Evolutionary conservation across 306 rosid species (phyloP).

Genomic region (Neltuma alba): DNA sequence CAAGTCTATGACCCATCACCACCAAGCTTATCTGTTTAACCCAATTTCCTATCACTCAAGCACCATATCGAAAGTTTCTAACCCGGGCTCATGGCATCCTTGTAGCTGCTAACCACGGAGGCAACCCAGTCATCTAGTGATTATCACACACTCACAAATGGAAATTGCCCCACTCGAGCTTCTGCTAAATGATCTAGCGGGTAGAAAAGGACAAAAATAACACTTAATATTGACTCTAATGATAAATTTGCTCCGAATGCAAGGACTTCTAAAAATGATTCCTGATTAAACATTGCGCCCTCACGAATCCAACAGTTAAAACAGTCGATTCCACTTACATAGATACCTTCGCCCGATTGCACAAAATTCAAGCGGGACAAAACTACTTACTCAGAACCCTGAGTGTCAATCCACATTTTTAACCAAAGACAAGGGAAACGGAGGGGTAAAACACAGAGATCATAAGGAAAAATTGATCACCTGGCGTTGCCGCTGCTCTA

Average conservation of each 20-base stretch:
- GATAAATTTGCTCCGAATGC: not conserved
- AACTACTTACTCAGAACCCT: not conserved
- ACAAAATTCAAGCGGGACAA: not conserved
- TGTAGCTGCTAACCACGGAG: not conserved
- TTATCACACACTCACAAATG: not conserved
- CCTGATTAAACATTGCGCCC: not conserved
- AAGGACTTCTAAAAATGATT: not conserved
- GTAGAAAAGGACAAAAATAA: not conserved
- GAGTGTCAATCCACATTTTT: slow-evolving; percentile 1
- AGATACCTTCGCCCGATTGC: not conserved
- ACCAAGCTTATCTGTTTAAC: not conserved
- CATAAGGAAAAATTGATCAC: slow-evolving; percentile 39
- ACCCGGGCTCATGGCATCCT: slow-evolving; percentile 6
- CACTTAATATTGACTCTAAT: not conserved
- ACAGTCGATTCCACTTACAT: not conserved
- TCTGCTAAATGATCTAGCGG: not conserved
- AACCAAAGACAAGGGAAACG: slow-evolving; percentile 4
- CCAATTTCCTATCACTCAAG: slow-evolving; percentile 11
- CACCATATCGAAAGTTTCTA: not conserved
- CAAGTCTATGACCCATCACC: not conserved
- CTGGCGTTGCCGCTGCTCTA: slow-evolving; percentile 97
- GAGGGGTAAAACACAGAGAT: not conserved
- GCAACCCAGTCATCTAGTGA: not conserved
- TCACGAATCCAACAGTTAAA: not conserved
- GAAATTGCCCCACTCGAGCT: not conserved